Base-by-base conservation (phyloP, 1,284 basidiomycete genomes). In the Ceratorhiza oryzae-sativae region DNA sequence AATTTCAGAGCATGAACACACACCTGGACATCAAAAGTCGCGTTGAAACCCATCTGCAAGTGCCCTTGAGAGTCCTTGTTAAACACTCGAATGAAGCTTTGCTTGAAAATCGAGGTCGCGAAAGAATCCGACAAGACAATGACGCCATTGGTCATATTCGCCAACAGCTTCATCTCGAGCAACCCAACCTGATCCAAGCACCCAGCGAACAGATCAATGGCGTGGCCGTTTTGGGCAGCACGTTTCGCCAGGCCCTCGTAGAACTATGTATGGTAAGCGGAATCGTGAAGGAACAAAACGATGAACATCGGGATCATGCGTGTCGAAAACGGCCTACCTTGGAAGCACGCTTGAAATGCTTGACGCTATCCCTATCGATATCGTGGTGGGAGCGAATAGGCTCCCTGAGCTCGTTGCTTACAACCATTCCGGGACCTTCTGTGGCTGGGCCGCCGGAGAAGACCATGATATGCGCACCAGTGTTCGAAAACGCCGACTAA, bases 321-420 rank as follows among this genome's bases (percentile, higher is more conserved):
- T 59, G n/a, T n/a, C 39, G 27, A 70, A 27, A 42, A 41, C n/a
- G 48, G 39, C 84, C 56, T 73, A 94, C 94, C 88, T 98, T 98
- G 77, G 89, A 89, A 25, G 97, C 95, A 65, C 95, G 92, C 85
- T 99, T 99, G 84, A 92, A 99, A 81, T 98, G 96, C 82, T 97
- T 98, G 61, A 93, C 96, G 77, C 90, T 93, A 81, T 99, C 97
- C 62, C 95, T 87, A 79, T 99, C 97, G 79, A 99, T 99, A 80
- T 99, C 97, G 83, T 99, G 97, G 81, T 99, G 97, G 1, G 96
- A 98, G 72, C 97, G 92, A 77, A 99, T 98, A 1, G 97, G 95
- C 80, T 99, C 97, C 81, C 95, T 93, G 59, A 99, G 85, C 83
- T 99, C 97, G 77, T 95, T 94, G 80, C 87, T 91, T 72, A 99